Base-by-base conservation (phyloP, 805 yeast species). In the Yamadazyma paraphyllophila region DNA sequence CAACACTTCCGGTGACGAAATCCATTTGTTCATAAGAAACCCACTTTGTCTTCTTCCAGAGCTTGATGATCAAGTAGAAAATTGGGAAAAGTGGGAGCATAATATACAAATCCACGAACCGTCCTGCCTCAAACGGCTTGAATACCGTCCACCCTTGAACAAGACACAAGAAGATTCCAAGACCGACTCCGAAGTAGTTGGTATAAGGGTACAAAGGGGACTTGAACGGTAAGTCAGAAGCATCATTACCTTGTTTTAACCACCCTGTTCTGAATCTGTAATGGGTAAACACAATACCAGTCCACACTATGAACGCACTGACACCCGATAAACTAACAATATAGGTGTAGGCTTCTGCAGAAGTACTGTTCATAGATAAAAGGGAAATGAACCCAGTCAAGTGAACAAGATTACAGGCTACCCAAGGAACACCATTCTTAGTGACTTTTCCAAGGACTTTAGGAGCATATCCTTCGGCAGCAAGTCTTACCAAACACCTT, bases 11-110 rank as follows among this genome's bases (percentile, higher is more conserved):
- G 4, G 73, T 62, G 17, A 62, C 73, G 42, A 74, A 73, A 54
- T 74, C 78, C 78, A 74, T 74, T 24, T 73, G 74, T 42, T 66
- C 68, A 16, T 56, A 53, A 44, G 56, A 61, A 8, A 69, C 63
- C 54, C 68, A 71, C 31, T 57, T 55, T 45, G 71, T 76, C 34
- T 54, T 54, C 14, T 55, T 52, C 45, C 62, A 63, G 30, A 80
- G 27, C 44, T 66, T 71, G 44, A 51, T 56, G 4, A 62, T 16
- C 67, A 69, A 66, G 75, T 75, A 71, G 29, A 51, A 12, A 13
- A 51, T 44, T 5, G 49, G 49, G 31, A 49, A 48, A 12, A 53
- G 36, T 9, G 58, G 58, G 7, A 57, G 36, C 54, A 56, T 46
- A 26, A 57, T 56, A 25, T 57, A 57, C 12, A 49, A 45, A 41